Evolutionary conservation across 1,139 yeast genomes (phyloP), one percentile per base, ranked within the genome.

Genomic region (Saccharomyces hybrid): DNA sequence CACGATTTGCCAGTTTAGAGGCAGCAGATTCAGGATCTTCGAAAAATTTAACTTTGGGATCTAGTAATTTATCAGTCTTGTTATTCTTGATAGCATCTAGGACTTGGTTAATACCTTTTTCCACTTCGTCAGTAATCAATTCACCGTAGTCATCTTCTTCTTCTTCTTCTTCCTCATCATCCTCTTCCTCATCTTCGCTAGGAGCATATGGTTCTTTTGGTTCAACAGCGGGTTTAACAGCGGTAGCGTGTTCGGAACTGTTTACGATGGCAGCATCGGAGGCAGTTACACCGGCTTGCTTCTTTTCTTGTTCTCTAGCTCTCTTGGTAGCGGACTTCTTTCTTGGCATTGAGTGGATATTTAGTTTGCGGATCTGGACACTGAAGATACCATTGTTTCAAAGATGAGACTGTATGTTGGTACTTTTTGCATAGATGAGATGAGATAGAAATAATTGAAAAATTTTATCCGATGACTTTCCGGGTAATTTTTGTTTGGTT

Each of bases 101-200:
- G 2, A 93, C 96, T 52, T 83, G 77, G 55, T 80, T 76, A 61
- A 95, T 85, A 9, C 95, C 95, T 16, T 77, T 71, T 61, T 95
- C 97, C 6, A 95, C 88, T 54, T 87, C 90, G 50, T 83, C 90
- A 0, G 98, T 93, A 53, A 88, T 77, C 56, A 93, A 75, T 46
- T 89, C 96, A 50, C 97, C 99, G 63, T 71, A 86, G 58, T 91
- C 97, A 67, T 95, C 99, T 71, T 95, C 99, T 3, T 85, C 93
- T 67, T 89, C 97, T 4, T 69, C 71, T 5, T 66, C 70, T 14
- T 64, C 65, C 3, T 67, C 64, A 19, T 19, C 62, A 19, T 19
- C 62, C 47, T 38, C 23, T 16, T 55, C 51, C 49, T 64, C 62
- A 32, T 67, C 64, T 29, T 57, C 57, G n/a, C 27, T 31, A 14